Base-by-base conservation (phyloP, 441 rosid genomes). In the Erodium moschatum region DNA sequence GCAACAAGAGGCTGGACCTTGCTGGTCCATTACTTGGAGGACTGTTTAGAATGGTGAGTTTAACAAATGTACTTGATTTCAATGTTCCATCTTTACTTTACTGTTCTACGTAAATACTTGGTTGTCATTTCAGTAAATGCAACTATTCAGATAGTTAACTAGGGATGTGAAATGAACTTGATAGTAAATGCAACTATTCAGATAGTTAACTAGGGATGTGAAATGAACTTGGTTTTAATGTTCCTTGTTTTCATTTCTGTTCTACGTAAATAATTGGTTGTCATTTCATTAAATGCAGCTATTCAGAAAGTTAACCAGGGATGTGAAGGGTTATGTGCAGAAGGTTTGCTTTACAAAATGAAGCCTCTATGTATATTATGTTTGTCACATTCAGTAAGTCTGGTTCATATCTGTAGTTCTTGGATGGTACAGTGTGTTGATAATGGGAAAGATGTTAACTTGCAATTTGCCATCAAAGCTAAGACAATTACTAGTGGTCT, bases 11-110 rank as follows among this genome's bases (percentile, higher is more conserved):
- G 86, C 97, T 94, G 67, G 97, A 94, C 79, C 97, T 94, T 79
- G 99, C 97, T 67, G 99, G 99, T 70, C 99, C 99, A 33, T 81
- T 94, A 69, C 94, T 94, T 68, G 97, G 99, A 58, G 99, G 97
- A 77, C 85, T 94, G 50, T 94, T 94, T 72, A 84, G 99, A 85
- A 89, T 86, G 97, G 99, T 94, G 42, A 24, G 27, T 24, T 24
- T 24, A 24, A 24, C 27, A 24, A 24, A 24, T 24, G 27, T 24
- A 24, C 27, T 24, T 24, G 27, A 24, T 24, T 24, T 24, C 27
- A 24, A 24, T 24, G 27, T 24, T 24, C 27, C 27, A 24, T 24
- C 1, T 24, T 24, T 24, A 24, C 27, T 24, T 24, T 24, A 24
- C 27, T 24, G 27, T 24, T 24, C 27, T 24, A 24, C 27, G 27